phyloP scores from a whole-genome alignment of 306 rosid genomes.

The Fragaria vesca region DNA sequence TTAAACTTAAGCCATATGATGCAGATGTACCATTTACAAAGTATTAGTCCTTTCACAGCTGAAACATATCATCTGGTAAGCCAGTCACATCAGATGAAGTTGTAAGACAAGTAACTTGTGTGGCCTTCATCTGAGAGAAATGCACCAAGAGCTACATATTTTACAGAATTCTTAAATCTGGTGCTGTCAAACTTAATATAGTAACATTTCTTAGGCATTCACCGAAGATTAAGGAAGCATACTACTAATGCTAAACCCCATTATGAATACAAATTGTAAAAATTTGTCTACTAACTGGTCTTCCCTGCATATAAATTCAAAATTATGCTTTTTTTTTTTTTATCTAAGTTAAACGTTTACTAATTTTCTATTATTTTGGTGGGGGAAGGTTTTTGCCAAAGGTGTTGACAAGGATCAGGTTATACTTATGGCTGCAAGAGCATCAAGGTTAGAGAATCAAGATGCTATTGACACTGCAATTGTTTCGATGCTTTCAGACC shows the following conservation, averaged over 20 bases:
- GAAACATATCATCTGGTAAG: background rate
- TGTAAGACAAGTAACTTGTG: background rate
- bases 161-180: background rate
- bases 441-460: slow-evolving; percentile 72
- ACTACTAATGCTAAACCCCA: background rate
- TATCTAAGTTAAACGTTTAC: background rate
- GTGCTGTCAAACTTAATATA: background rate
- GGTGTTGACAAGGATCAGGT: slow-evolving; percentile 61
- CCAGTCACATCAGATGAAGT: background rate
- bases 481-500: slow-evolving; percentile 71
- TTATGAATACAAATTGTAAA: background rate
- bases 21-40: background rate
- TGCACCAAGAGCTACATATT: background rate
- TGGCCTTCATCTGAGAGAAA: slow-evolving; percentile 6
- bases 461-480: slow-evolving; percentile 77
- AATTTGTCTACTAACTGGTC: background rate
- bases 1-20: background rate
- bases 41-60: background rate
- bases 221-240: background rate
- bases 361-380: background rate
- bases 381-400: slow-evolving; percentile 51
- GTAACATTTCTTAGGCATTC: background rate
- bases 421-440: slow-evolving; percentile 80
- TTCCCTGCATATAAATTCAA: background rate
- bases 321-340: background rate